Base-by-base conservation (phyloP, 345 rosid genomes). In the Carallia brachiata region DNA sequence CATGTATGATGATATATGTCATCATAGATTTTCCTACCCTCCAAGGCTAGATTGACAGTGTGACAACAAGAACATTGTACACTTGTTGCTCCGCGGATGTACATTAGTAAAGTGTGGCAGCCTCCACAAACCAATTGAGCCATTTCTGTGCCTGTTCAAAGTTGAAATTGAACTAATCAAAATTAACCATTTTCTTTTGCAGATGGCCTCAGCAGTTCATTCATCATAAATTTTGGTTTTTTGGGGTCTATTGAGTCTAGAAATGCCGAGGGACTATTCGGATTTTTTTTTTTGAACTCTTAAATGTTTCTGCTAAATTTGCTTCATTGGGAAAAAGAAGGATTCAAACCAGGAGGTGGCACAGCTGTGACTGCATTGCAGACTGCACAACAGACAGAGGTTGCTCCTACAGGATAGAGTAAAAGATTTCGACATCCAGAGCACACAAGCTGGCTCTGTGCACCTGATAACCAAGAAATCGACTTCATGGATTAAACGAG, bases 111-210 rank as follows among this genome's bases (percentile, higher is more conserved):
- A 67, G 99, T 92, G 80, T 95, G 97, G 76, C 99, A 95, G 56
- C 97, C 99, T 81, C 96, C 99, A 57, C 99, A 95, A 32, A 92
- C 96, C 90, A 95, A 70, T 82, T 95, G 97, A 6, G 97, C 97
- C 96, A 89, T 95, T 82, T 92, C 99, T 6, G 97, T 95, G 66
- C 99, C 99, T 95, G 81, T 76, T 66, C 36, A 55, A 18, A 50
- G 27, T 64, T 48, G 16, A 12, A 44, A 44, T 44, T 44, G 50
- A 27, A 56, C 60, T 27, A 23, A 56, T 4, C 23, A 23, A 23
- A 56, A 23, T 56, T 56, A 56, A 16, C 32, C 60, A 56, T 56
- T 27, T 27, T 2, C 50, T 44, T 44, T 44, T 12, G 16, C 16
- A 44, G 50, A 12, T 44, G 50, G 50, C 17, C 16, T 3, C 50